A percentile compares a stretch with the other conserved stretches of the same genome.
These are phyloP conservation scores for Aspergillus wentii DNA, from an alignment of 495 filamentous ascomycete genomes.

Conservation along the genomic window DNA sequence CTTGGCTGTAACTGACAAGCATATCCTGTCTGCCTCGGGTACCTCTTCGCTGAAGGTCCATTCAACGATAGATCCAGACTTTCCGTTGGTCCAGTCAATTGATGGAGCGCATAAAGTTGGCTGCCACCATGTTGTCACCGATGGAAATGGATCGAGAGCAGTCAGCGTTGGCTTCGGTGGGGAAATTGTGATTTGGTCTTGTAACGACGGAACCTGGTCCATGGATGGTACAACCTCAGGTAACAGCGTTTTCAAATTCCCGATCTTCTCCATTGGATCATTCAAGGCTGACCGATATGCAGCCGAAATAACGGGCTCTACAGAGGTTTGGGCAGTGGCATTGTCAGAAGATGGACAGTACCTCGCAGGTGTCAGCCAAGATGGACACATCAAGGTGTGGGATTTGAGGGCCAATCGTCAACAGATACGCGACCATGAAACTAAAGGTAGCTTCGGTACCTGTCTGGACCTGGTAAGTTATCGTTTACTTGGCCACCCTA, in stretches of 20 bases:
- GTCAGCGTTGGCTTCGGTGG: constrained; percentile 86
- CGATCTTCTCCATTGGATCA: constrained; percentile 7
- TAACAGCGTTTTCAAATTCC: constrained; percentile 18
- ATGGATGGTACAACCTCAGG: constrained; percentile 45
- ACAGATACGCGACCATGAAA: constrained; percentile 78
- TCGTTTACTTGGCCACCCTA: too few relatives aligned
- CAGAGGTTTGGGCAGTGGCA: constrained; percentile 78
- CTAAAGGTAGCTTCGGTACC: constrained; percentile 85
- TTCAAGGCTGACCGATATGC: constrained; percentile 7
- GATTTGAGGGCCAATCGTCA: constrained; percentile 50
- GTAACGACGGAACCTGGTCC: constrained; percentile 49
- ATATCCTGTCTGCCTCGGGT: constrained; percentile 78
- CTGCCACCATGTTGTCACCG: constrained; percentile 79
- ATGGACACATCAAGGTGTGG: constrained; percentile 88
- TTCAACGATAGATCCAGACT: constrained; percentile 61
- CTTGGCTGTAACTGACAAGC: constrained; percentile 71
- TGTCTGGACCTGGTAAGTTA: constrained; percentile 72
- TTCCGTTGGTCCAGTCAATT: constrained; percentile 73
- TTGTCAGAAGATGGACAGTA: constrained; percentile 77
- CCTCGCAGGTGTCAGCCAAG: constrained; percentile 74
- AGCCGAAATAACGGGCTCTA: constrained; percentile 43
- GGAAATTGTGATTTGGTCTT: constrained; percentile 74
- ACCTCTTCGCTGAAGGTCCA: constrained; percentile 74
- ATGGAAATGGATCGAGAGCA: constrained; percentile 61
- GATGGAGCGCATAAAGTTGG: constrained; percentile 74